A percentile compares a stretch with the other conserved stretches of the same genome.
These are phyloP conservation scores for Citrus cavaleriei DNA, from an alignment of 345 rosid genomes.

Conservation along the genomic window DNA sequence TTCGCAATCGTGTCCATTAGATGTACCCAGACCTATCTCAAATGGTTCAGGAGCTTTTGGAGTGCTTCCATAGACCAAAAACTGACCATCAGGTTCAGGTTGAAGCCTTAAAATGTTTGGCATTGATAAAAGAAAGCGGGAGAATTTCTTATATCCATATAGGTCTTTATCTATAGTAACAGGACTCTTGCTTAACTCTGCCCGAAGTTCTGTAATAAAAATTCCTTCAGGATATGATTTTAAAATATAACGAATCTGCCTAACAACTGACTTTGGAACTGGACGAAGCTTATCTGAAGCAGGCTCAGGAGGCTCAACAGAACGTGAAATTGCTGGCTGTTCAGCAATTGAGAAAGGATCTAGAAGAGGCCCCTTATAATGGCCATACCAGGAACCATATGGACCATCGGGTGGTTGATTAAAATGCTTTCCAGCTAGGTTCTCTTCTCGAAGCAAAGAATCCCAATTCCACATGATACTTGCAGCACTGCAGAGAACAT, in stretches of 20 bases:
- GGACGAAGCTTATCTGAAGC: conserved; percentile 34
- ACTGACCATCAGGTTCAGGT: conserved; percentile 36
- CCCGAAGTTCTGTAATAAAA: conserved; percentile 43
- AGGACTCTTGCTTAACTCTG: conserved; percentile 43
- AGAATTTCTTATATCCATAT: conserved; percentile 59
- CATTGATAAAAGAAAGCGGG: conserved; percentile 64
- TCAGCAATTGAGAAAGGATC: conserved; percentile 56
- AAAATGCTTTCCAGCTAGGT: conserved; percentile 47
- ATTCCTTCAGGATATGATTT: conserved; percentile 53
- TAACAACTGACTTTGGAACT: conserved; percentile 44
- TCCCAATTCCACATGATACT: conserved; percentile 92
- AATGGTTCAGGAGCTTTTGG: conserved; percentile 31
- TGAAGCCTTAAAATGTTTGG: conserved; percentile 49
- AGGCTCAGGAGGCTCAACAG: conserved; percentile 26
- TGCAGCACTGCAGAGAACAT: conserved; percentile 83
- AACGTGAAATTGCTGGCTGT: conserved; percentile 24
- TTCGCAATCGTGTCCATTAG: conserved; percentile 1
- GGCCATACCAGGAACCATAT: conserved; percentile 90
- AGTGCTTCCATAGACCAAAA: conserved; percentile 23
- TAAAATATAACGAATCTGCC: conserved; percentile 47
- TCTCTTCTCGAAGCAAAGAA: conserved; percentile 47
- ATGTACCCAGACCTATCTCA: conserved; percentile 1
- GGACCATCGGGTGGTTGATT: conserved; percentile 98
- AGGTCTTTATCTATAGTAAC: conserved; percentile 46
- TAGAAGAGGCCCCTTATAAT: conserved; percentile 54